These are phyloP conservation scores for Solanum pennellii DNA, from an alignment of 257 asterid genomes.

Conservation along the genomic window DNA sequence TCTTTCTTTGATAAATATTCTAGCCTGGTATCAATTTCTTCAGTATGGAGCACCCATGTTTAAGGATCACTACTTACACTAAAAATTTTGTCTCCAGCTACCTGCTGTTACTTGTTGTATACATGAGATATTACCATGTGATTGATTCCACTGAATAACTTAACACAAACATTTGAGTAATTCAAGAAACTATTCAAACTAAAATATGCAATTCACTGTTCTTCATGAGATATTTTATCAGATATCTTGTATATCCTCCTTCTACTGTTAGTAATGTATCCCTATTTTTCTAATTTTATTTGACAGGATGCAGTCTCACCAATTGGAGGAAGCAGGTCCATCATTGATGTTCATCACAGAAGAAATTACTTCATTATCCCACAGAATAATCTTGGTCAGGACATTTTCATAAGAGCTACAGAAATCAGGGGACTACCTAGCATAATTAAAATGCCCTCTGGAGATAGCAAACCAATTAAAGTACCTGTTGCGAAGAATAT, in stretches of 20 bases:
- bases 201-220: neutral
- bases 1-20: constrained; percentile 2
- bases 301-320: constrained; percentile 51
- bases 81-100: neutral
- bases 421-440: constrained; percentile 36
- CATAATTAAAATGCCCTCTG: constrained; percentile 72
- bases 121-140: neutral
- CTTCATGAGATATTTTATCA: neutral
- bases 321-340: constrained; percentile 33
- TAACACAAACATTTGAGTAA: neutral
- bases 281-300: constrained; percentile 7
- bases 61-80: neutral
- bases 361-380: constrained; percentile 59
- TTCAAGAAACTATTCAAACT: neutral
- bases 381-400: constrained; percentile 85
- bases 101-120: neutral
- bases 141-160: neutral
- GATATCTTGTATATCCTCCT: constrained; percentile 1
- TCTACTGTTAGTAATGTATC: neutral
- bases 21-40: neutral
- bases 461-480: constrained; percentile 54
- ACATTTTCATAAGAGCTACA: constrained; percentile 60
- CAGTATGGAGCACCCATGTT: neutral
- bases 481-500: constrained; percentile 77
- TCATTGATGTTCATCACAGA: constrained; percentile 64